These are phyloP conservation scores for Trichoderma sp. DNA, from an alignment of 2,329 filamentous ascomycete genomes.

Conservation along the genomic window DNA sequence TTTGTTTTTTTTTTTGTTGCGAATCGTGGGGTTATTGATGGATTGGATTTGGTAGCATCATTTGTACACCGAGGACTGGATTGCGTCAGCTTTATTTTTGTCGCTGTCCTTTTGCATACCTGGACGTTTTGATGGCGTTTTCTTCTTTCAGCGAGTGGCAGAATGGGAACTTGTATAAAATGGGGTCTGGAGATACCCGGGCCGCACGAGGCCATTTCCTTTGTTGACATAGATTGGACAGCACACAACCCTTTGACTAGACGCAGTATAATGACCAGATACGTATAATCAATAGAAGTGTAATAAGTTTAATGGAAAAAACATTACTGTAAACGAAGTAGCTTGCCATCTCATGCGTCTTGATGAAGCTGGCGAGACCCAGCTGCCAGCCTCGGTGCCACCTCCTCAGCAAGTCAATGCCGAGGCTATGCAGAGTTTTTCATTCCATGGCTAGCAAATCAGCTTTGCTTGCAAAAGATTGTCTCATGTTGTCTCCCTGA, in stretches of 20 bases:
- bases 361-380: neutral
- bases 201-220: conserved; percentile 22
- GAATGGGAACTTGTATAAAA: neutral
- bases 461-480: neutral
- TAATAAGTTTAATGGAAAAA: neutral
- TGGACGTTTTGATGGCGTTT: conserved; percentile 13
- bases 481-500: neutral
- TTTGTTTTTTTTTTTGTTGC: too few relatives aligned
- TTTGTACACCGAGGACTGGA: neutral
- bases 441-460: neutral
- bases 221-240: conserved; percentile 19
- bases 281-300: conserved; percentile 4
- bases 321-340: too few relatives aligned
- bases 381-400: too few relatives aligned
- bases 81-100: neutral
- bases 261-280: conserved; percentile 6
- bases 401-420: neutral
- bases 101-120: conserved; percentile 8
- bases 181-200: conserved; percentile 23
- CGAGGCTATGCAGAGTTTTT: neutral
- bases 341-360: too few relatives aligned
- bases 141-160: neutral
- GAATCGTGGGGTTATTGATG: neutral
- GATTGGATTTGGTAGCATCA: neutral
- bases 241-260: neutral